phyloP scores from a whole-genome alignment of 2,329 filamentous ascomycete genomes.

The Periconia sp. region DNA sequence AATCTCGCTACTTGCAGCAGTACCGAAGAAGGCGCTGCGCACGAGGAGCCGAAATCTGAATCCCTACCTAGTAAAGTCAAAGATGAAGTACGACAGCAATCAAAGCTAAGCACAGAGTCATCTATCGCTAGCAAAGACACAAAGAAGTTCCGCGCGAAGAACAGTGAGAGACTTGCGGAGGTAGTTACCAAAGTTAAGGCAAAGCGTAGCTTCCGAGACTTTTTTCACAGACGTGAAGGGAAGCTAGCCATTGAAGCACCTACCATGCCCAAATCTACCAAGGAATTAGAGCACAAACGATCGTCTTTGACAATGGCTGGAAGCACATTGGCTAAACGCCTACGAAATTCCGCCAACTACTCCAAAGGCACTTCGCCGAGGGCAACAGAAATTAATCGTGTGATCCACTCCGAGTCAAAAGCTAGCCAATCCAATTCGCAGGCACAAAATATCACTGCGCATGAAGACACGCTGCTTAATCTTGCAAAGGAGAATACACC shows the following conservation, averaged over 20 bases:
- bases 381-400: constrained; percentile 4
- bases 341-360: constrained; percentile 23
- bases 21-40: too few species aligned
- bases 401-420: neutral
- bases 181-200: constrained; percentile 17
- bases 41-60: neutral
- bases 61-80: too few species aligned
- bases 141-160: neutral
- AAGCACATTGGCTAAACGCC: constrained; percentile 25
- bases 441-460: too few species aligned
- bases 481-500: too few species aligned
- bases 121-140: neutral
- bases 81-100: too few species aligned
- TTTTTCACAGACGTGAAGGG: constrained; percentile 26
- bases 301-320: constrained; percentile 19
- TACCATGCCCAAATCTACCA: too few species aligned
- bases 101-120: neutral
- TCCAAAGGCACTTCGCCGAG: constrained; percentile 18
- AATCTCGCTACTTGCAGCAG: too few species aligned
- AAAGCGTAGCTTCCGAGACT: constrained; percentile 31
- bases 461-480: too few species aligned
- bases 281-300: constrained; percentile 15
- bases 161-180: neutral
- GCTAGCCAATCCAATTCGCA: neutral
- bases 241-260: constrained; percentile 5